A percentile compares a stretch with the other conserved stretches of the same genome.
Evolutionary conservation across 495 filamentous ascomycete species (phyloP).

Genomic region (Aspergillus heteromorphus): DNA sequence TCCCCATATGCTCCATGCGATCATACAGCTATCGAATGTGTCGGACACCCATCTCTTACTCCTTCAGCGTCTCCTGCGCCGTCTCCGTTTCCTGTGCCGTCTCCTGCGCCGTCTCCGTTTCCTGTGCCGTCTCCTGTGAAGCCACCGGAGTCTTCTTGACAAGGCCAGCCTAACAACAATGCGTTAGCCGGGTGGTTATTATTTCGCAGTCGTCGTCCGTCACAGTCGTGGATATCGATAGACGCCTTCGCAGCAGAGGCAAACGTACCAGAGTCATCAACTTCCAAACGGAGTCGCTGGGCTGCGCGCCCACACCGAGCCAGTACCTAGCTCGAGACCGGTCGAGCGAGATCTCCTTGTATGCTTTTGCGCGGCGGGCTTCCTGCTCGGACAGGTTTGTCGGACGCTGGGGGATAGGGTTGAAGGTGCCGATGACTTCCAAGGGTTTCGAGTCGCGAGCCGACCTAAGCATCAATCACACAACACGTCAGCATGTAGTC

Average conservation of each 20-base stretch:
- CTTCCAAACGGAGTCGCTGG: constrained; percentile 82
- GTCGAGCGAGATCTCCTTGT: constrained; percentile 90
- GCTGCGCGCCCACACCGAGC: constrained; percentile 94
- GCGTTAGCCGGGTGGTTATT: background rate
- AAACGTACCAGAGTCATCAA: constrained; percentile 73
- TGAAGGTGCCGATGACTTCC: constrained; percentile 93
- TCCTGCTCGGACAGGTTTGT: constrained; percentile 58
- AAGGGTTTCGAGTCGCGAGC: constrained; percentile 81
- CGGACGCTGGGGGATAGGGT: constrained; percentile 72
- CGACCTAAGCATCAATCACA: constrained; percentile 30
- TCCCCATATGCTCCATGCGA: background rate
- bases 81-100: too few species aligned
- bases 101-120: too few species aligned
- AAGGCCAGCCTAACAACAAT: constrained; percentile 11
- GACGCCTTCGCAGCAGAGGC: too few species aligned
- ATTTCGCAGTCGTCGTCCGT: background rate
- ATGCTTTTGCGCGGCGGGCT: constrained; percentile 48
- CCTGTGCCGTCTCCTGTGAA: background rate
- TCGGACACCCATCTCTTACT: background rate
- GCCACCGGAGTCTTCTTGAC: background rate
- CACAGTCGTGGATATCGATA: too few species aligned
- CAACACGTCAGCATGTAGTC: background rate
- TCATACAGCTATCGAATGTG: background rate
- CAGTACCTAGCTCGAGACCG: constrained; percentile 79
- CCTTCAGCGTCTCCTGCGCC: too few species aligned